Evolutionary conservation across 2,329 filamentous ascomycete genomes (phyloP).

Genomic region (Talaromyces rugulosus): DNA sequence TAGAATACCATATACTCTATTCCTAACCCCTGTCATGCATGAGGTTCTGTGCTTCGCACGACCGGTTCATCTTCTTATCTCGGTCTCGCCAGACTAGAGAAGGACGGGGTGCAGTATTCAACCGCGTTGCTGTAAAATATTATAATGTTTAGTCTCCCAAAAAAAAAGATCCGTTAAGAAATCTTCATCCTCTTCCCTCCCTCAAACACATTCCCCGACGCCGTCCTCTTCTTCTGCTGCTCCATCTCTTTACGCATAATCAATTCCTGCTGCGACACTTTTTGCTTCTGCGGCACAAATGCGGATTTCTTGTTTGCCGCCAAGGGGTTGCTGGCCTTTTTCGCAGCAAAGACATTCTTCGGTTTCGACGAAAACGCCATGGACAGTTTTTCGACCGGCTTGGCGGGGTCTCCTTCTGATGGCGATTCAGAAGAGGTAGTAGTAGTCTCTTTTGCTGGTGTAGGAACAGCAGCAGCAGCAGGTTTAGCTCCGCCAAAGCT

Average conservation of each 20-base stretch:
- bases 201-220: slow-evolving; percentile 18
- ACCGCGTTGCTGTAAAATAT: not conserved
- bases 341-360: slow-evolving; percentile 25
- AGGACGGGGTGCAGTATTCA: not conserved
- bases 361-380: slow-evolving; percentile 9
- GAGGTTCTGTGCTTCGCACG: not conserved
- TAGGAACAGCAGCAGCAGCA: slow-evolving; percentile 21
- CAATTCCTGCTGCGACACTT: slow-evolving; percentile 80
- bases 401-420: not conserved
- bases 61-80: not conserved
- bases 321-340: slow-evolving; percentile 65
- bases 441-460: not conserved
- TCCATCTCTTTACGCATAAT: slow-evolving; percentile 81
- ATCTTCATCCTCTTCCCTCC: slow-evolving; percentile 33
- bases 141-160: not conserved
- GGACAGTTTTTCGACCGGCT: not conserved
- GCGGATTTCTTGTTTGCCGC: slow-evolving; percentile 60
- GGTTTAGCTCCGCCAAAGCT: slow-evolving; percentile 51
- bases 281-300: slow-evolving; percentile 61
- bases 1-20: not conserved
- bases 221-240: slow-evolving; percentile 44
- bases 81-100: not conserved
- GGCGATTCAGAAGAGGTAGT: not conserved
- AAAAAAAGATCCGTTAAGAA: slow-evolving; percentile 16
- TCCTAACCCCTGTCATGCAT: not conserved